Evolutionary conservation across 306 rosid species (phyloP), one percentile per base, ranked within the genome.

Genomic region (Vigna mungo): DNA sequence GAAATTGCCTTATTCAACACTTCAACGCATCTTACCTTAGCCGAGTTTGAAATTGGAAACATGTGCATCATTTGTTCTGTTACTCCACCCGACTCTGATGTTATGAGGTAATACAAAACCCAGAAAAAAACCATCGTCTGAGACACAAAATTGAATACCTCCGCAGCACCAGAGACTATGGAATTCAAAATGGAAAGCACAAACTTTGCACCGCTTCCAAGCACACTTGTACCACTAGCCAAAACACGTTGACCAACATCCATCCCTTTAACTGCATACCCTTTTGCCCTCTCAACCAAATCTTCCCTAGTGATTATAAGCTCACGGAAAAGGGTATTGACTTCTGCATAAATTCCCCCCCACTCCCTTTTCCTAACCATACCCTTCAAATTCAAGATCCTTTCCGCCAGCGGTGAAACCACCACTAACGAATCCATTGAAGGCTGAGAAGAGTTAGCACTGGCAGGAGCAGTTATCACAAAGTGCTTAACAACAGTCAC

Each of bases 51-150:
- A 34, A 92, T 87, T 1, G 97, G 96, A 75, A 92, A 81, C 97
- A 92, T 90, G 68, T 71, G 39, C 81, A 92, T 83, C 18, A 81
- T 92, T 79, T 92, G 93, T 80, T 87, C 87, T n/a, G 97, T 92
- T 58, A 90, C 97, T 53, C 91, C 97, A 12, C 97, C 97, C 12
- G 97, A 89, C 34, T 92, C 94, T 0, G 97, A 80, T 23, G 97
- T 92, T 64, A 90, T 92, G 65, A 92, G 91, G 72, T 86, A 90
- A 78, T 92, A 92, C 84, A 92, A 80, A 60, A 90, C 88, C 92
- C 90, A 87, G 77, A 90, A 85, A 80, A 92, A 92, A 27, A 92
- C 94, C 86, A 90, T 84, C 11, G 84, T 78, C 64, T 92, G 97
- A 72, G 96, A 92, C 23, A 90, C 84, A 21, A 92, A 92, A 77